phyloP scores from a whole-genome alignment of 2,329 filamentous ascomycete species.

The Exophiala phaeomuriformis region DNA sequence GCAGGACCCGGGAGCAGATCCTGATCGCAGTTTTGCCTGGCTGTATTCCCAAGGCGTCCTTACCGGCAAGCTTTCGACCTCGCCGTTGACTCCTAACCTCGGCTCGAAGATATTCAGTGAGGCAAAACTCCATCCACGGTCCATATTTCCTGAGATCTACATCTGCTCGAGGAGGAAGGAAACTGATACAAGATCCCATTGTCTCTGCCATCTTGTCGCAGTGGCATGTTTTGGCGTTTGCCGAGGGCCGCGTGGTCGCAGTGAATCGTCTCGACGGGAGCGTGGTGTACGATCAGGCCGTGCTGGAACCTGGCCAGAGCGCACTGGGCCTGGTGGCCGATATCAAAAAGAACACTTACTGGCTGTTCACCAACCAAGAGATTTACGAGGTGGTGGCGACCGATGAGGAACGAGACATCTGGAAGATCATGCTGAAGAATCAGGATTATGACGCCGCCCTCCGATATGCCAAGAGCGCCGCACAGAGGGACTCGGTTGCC shows the following conservation, averaged over 20 bases:
- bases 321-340: conserved; percentile 82
- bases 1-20: conserved; percentile 43
- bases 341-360: conserved; percentile 91
- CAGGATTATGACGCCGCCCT: conserved; percentile 85
- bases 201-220: conserved; percentile 79
- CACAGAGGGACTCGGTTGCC: conserved; percentile 84
- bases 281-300: conserved; percentile 77
- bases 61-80: conserved; percentile 68
- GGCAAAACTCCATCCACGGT: conserved; percentile 66
- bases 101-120: conserved; percentile 69
- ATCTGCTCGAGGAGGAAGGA: conserved; percentile 56
- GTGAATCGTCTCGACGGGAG: conserved; percentile 81
- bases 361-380: conserved; percentile 84
- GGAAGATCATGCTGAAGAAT: conserved; percentile 83
- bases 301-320: conserved; percentile 71
- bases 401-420: conserved; percentile 86
- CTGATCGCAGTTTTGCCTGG: conserved; percentile 73
- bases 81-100: conserved; percentile 55
- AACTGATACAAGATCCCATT: conserved; percentile 62
- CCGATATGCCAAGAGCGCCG: conserved; percentile 68
- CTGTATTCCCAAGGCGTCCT: conserved; percentile 78
- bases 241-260: conserved; percentile 75
- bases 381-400: conserved; percentile 90
- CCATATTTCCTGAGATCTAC: conserved; percentile 66
- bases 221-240: conserved; percentile 81